Evolutionary conservation across 202 grass and related monocot genomes (phyloP).

Genomic region (Dendrocalamus latiflorus): DNA sequence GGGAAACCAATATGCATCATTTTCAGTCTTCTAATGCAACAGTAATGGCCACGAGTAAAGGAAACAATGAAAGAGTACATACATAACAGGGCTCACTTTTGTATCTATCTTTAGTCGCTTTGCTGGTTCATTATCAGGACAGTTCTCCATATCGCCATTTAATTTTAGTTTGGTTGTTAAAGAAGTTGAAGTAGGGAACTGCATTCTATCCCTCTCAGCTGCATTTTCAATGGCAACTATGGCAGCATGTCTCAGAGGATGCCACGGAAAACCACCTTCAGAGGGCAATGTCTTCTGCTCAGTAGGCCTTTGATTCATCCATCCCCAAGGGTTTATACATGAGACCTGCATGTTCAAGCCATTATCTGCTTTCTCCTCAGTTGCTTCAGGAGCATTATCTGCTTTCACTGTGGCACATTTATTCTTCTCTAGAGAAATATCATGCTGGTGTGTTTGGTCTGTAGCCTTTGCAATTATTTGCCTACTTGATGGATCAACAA

Average conservation of each 20-base stretch:
- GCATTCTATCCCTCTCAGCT: conserved; percentile 52
- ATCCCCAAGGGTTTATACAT: conserved; percentile 80
- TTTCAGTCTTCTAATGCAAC: not conserved
- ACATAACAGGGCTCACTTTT: conserved; percentile 34
- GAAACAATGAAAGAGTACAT: not conserved
- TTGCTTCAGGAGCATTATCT: not conserved
- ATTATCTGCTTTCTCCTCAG: not conserved
- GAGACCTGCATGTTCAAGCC: conserved; percentile 35
- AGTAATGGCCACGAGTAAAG: not conserved
- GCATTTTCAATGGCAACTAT: conserved; percentile 91
- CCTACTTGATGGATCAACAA: conserved; percentile 69
- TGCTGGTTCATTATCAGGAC: conserved; percentile 46
- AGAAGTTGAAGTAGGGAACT: conserved; percentile 41
- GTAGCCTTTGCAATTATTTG: conserved; percentile 65
- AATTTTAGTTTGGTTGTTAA: not conserved
- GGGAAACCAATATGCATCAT: not conserved
- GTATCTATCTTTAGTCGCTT: conserved; percentile 64
- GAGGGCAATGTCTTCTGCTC: conserved; percentile 21
- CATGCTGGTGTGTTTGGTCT: conserved; percentile 40
- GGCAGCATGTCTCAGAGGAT: conserved; percentile 82
- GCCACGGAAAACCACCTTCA: conserved; percentile 49
- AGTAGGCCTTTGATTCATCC: conserved; percentile 36
- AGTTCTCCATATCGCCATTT: conserved; percentile 22
- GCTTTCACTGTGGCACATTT: conserved; percentile 13
- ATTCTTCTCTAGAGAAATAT: conserved; percentile 21